A percentile compares a stretch with the other conserved stretches of the same genome.
Conservation (phyloP, 129 eudicot species). For the Flaveria robusta region DNA sequence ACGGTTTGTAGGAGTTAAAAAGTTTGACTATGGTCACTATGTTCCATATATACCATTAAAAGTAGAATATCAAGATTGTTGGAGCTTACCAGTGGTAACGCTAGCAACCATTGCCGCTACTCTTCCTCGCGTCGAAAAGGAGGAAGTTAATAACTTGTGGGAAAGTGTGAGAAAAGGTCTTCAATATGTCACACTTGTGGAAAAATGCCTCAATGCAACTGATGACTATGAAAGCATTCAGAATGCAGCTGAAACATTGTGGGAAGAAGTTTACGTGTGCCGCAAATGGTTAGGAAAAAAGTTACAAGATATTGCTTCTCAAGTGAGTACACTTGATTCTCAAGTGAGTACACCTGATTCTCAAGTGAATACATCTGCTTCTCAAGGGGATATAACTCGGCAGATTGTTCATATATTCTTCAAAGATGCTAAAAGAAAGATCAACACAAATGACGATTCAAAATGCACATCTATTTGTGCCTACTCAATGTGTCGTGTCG, state of each 20-base stretch:
- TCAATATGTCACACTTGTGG: slow-evolving; percentile 19
- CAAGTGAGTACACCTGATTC: not conserved
- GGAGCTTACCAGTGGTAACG: slow-evolving; percentile 20
- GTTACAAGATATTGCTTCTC: not conserved
- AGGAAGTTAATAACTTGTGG: not conserved
- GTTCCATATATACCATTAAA: not conserved
- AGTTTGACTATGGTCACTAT: not conserved
- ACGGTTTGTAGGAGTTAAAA: slow-evolving; percentile 8
- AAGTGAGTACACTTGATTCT: not conserved
- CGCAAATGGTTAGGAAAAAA: slow-evolving; percentile 9
- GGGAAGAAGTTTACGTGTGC: slow-evolving; percentile 9
- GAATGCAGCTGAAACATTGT: slow-evolving; percentile 15
- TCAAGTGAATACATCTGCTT: not conserved
- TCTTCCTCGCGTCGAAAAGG: not conserved
- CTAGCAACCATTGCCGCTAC: slow-evolving; percentile 1
- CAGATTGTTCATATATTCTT: not conserved
- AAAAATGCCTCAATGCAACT: slow-evolving; percentile 6
- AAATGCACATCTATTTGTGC: not conserved
- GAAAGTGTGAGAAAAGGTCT: slow-evolving; percentile 19
- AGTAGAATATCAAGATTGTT: not conserved
- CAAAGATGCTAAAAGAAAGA: not conserved
- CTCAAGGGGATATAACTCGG: not conserved
- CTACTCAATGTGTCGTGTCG: not conserved
- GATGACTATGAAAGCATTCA: not conserved
- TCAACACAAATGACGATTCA: not conserved